Evolutionary conservation across 371 early-diverging fungal species (phyloP), one percentile per base, ranked within the genome.

Genomic region (Mortierella sp.): DNA sequence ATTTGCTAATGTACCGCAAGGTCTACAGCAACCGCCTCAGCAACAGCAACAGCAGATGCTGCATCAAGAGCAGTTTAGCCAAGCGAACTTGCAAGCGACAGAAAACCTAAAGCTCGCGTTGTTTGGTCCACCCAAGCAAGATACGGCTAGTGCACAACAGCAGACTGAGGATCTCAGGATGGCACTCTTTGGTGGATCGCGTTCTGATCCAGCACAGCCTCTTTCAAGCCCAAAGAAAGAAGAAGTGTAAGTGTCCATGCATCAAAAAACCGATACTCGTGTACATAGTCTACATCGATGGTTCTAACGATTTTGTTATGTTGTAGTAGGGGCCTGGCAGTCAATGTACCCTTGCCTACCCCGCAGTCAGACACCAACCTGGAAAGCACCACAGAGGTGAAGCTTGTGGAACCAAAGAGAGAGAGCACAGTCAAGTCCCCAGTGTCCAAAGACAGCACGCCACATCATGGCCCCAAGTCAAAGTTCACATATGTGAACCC

Each of bases 401-500:
- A 57, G 54, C 19, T 44, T 16, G 4, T 47, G 39, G 67, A 61
- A 7, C 31, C 45, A 9, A 48, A 29, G 31, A 43, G 51, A 22
- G 60, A 46, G 6, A 25, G 53, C 31, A 40, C 31, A 9, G 24
- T 45, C 16, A 57, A 58, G 24, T 54, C 74, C 10, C 53, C 69
- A 16, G 19, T 58, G 17, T 60, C 77, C 29, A 64, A 68, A 41
- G 69, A 76, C 17, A 60, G 34, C 19, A 64, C 77, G 6, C 65
- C 62, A 19, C 68, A 60, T n/a, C 56, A 64, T 5, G 53, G 50
- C 25, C 46, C 63, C 17, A 69, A 64, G 39, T 24, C 77, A 19
- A 68, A 68, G 31, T 76, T 76, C 58, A 76, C 77, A 17, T 76
- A 76, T 40, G 77, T 76, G 54, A 76, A 76, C 37, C 77, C 77